Evolutionary conservation across 768 basidiomycete genomes (phyloP), one percentile per base, ranked within the genome.

Genomic region (Cyclocybe cylindracea): DNA sequence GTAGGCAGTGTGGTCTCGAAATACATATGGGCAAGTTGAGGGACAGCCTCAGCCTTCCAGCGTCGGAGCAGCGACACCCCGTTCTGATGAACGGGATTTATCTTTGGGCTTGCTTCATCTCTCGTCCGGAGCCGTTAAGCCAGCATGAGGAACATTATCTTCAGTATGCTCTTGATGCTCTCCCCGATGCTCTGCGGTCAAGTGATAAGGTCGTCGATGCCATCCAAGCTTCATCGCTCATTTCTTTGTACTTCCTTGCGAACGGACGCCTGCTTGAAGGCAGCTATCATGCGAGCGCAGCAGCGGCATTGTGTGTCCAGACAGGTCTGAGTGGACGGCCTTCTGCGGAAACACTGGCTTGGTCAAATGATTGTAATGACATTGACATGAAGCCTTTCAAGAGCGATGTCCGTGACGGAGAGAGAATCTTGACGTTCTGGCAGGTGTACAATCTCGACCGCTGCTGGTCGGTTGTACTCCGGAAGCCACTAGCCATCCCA

Each of bases 81-180:
- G 82, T 79, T 48, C 77, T 93, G 10, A 82, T 91, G 77, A 89
- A 91, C 62, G 78, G 89, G 54, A 85, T 91, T 61, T 92, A 85
- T 64, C 80, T 91, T 6, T 91, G 89, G 86, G 86, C 88, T 2
- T 91, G 89, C 66, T 89, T 86, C 63, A 77, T 91, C 37, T 89
- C 90, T 8, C 78, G 87, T 16, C 84, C 88, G 6, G 85, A 83
- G 36, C 77, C 82, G 5, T 73, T 91, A 10, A 81, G 80, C 58
- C 81, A 84, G 46, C 85, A 90, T 61, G 89, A 92, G 68, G 76
- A 81, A 11, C 80, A 84, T 55, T 92, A 89, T 61, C 82, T 92
- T 50, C 72, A 70, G 8, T 79, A 81, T 34, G 74, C 87, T 2
- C 79, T 88, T 11, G 79, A 86, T 35, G 77, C 78, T 0, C 77